Base-by-base conservation (phyloP, 345 rosid genomes). In the Microcos paniculata region DNA sequence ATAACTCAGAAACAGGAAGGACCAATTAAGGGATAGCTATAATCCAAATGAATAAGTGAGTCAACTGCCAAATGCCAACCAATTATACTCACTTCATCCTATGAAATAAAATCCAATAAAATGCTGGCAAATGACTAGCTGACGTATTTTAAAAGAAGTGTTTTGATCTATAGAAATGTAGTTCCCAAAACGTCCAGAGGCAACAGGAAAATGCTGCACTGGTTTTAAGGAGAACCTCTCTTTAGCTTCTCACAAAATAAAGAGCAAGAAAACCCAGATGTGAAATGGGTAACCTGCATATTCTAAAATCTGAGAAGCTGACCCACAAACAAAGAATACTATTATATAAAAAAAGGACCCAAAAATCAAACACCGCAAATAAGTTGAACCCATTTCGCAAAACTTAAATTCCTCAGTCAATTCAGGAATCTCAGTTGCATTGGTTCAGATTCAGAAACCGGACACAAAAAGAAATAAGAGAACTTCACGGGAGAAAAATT, bases 161-260 rank as follows among this genome's bases (percentile, higher is more conserved):
- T 0, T 18, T 49, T n/a, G 18, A 1, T 28, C 8, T 16, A 23
- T 31, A 31, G 6, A 52, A 56, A 77, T 85, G 88, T 88, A 49
- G 88, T 87, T 92, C 97, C 90, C 89, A 80, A 88, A 92, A 89
- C 92, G 88, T 90, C 92, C 92, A 89, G 72, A 35, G 40, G 79
- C 92, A 84, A 74, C 89, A 89, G 33, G 52, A 43, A 62, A 33
- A 40, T 0, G 86, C 87, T 80, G 78, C 82, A 55, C 56, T 83
- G 93, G 88, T 92, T 89, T 88, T 74, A 79, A 90, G 92, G 90
- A 88, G 96, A 87, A 80, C 89, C 65, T 46, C 56, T 40, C 49
- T 57, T 66, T 72, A 83, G 91, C 93, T 92, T 87, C 92, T 85
- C 82, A 80, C 21, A 55, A 72, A 73, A 62, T 42, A 31, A 38